Conservation (phyloP, 1,139 yeast species). For the Pichia sp. region DNA sequence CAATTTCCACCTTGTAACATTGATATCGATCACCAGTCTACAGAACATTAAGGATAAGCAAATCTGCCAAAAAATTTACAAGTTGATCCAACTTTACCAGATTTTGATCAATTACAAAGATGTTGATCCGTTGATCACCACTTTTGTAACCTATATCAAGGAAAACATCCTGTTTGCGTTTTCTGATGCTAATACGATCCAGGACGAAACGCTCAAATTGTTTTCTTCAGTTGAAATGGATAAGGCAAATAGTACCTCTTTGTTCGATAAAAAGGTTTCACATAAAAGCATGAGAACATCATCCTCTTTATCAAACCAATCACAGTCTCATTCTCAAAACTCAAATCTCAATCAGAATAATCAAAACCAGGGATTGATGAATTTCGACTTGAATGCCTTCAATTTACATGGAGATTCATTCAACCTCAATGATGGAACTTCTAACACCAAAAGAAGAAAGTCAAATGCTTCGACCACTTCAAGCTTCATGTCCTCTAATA, state of each 20-base stretch:
- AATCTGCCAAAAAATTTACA: constrained; percentile 17
- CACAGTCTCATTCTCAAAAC: background rate
- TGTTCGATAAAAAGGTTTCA: constrained; percentile 23
- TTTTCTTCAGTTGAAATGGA: constrained; percentile 17
- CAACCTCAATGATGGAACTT: constrained; percentile 16
- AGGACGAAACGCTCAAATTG: constrained; percentile 24
- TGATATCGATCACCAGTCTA: constrained; percentile 24
- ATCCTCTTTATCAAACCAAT: background rate
- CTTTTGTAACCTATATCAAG: constrained; percentile 21
- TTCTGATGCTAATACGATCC: constrained; percentile 15
- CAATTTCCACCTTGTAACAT: constrained; percentile 28
- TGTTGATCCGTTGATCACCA: constrained; percentile 24
- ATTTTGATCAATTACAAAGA: constrained; percentile 21
- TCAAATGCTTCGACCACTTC: constrained; percentile 28
- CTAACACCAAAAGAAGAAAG: constrained; percentile 21
- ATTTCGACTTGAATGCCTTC: constrained; percentile 29
- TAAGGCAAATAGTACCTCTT: constrained; percentile 15
- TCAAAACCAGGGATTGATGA: background rate
- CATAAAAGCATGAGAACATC: background rate
- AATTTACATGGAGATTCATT: constrained; percentile 22
- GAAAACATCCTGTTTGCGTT: constrained; percentile 17
- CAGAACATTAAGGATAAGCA: constrained; percentile 18
- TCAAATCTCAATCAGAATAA: too few species aligned
- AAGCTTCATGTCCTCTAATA: constrained; percentile 25
- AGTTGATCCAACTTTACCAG: constrained; percentile 25